phyloP scores from a whole-genome alignment of 441 rosid genomes.

The Gossypium trilobum region DNA sequence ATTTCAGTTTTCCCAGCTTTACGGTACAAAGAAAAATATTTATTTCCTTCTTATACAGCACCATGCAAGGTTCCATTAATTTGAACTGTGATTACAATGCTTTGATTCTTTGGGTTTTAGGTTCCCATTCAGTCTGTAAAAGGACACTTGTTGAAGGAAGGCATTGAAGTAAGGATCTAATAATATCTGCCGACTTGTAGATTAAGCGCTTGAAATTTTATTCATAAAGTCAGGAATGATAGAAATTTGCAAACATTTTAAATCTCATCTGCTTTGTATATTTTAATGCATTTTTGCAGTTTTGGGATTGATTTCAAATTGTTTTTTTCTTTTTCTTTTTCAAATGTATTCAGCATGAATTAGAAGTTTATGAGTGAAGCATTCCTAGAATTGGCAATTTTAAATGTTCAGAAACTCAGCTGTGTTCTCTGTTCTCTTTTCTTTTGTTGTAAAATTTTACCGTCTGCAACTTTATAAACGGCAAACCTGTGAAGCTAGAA shows the following conservation, averaged over 20 bases:
- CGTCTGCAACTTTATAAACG: no score
- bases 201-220: not conserved
- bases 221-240: not conserved
- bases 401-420: not conserved
- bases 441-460: no score
- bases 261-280: not conserved
- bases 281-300: not conserved
- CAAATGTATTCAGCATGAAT: not conserved
- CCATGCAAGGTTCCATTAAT: not conserved
- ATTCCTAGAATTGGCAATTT: not conserved
- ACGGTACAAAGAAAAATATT: not conserved
- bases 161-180: conserved; percentile 65
- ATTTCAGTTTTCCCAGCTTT: not conserved
- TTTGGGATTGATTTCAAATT: not conserved
- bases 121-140: conserved; percentile 72
- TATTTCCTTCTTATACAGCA: not conserved
- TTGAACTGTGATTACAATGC: not conserved
- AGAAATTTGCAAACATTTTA: not conserved
- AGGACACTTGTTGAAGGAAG: conserved; percentile 55
- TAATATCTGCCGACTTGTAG: not conserved
- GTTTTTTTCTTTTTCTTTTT: not conserved
- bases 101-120: conserved; percentile 32
- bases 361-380: not conserved
- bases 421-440: no score
- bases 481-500: no score